Conservation (phyloP, 805 yeast genomes). For the Cyberlindnera nakhonratchasimensis region DNA sequence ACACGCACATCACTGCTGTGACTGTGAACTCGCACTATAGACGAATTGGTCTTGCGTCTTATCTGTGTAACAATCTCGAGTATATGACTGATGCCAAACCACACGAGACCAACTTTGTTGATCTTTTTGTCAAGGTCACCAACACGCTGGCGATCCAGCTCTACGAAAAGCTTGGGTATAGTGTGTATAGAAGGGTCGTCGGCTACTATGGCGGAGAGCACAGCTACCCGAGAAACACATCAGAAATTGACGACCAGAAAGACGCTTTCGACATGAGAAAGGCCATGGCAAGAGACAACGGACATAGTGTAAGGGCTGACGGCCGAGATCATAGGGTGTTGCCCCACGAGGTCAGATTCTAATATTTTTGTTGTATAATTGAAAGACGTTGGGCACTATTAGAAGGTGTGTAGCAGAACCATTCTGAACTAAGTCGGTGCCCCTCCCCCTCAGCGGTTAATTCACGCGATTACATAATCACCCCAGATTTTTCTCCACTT, state of each 20-base stretch:
- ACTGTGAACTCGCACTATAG: conserved; percentile 82
- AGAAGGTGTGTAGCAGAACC: too few species aligned
- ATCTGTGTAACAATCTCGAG: conserved; percentile 70
- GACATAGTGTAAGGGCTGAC: conserved; percentile 50
- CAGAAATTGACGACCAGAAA: conserved; percentile 50
- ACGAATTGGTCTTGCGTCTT: conserved; percentile 80
- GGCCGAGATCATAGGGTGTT: conserved; percentile 59
- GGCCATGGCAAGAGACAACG: conserved; percentile 53
- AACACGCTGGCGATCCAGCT: conserved; percentile 74
- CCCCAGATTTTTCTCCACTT: not conserved
- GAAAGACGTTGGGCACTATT: too few species aligned
- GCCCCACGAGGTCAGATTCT: conserved; percentile 67
- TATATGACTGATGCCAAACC: conserved; percentile 74
- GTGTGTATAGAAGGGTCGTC: conserved; percentile 80
- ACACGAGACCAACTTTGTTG: conserved; percentile 79
- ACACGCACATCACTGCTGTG: conserved; percentile 94
- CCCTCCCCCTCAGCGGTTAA: too few species aligned
- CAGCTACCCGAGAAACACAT: conserved; percentile 33
- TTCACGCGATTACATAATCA: not conserved
- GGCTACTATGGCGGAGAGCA: conserved; percentile 76
- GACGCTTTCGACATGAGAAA: conserved; percentile 92
- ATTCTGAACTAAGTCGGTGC: too few species aligned
- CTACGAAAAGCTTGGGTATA: conserved; percentile 84
- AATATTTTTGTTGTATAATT: too few species aligned
- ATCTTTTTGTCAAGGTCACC: conserved; percentile 86